Base-by-base conservation (phyloP, 345 rosid genomes). In the Rhodamnia argentea region DNA sequence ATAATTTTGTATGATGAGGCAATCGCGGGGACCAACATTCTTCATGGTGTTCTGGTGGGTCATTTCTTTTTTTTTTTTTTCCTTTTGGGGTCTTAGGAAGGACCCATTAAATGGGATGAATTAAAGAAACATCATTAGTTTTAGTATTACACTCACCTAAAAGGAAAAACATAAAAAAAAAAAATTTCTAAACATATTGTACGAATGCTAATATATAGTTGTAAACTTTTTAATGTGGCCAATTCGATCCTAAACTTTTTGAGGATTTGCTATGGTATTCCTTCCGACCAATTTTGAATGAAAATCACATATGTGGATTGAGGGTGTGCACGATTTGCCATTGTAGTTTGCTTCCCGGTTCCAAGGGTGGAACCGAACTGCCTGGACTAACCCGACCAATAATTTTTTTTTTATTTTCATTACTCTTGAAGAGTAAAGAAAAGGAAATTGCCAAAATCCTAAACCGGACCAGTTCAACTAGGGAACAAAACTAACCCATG, bases 231-330 rank as follows among this genome's bases (percentile, higher is more conserved):
- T 7, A 0, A 62, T 27, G 7, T 27, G 29, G 29, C 20, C 24
- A 64, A 64, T 64, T 20, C 0, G 8, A 4, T 64, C 24, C 0
- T 16, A 10, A 60, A 16, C 4, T 3, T 64, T 15, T 4, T 29
- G 1, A 8, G 10, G 3, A 64, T 32, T 64, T 32, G 12, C 0
- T 42, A 64, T 16, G 32, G 10, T 7, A 37, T 7, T 64, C 18
- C 6, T 64, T 16, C 5, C 1, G 0, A 8, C 4, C 23, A 64
- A 32, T 8, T 64, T 64, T 62, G 18, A 16, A 53, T 2, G 3
- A 5, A 52, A 53, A 53, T 53, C 7, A 0, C 20, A 3, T 3
- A 60, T 13, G 15, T 60, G 29, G 50, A 47, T 5, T 7, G 8
- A 47, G 50, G 50, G 50, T 7, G 50, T 47, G 50, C 50, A 3